Evolutionary conservation across 371 early-diverging fungal species (phyloP).

Genomic region (Mortierella sp.): DNA sequence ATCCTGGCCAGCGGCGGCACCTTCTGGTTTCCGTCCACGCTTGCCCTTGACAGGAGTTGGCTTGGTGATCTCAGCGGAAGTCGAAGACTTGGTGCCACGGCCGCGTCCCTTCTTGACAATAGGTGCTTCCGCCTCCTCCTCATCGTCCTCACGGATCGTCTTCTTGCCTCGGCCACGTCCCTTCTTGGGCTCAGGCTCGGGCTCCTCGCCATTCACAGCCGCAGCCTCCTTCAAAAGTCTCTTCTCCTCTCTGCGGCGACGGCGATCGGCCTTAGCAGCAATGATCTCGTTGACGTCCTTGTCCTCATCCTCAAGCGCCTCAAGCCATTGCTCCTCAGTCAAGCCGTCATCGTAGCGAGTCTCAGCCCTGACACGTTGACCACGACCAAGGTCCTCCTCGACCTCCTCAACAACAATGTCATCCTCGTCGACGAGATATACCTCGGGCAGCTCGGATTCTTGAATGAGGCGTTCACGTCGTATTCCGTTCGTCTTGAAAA

Average conservation of each 20-base stretch:
- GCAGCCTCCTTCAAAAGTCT: constrained; percentile 32
- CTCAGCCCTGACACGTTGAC: constrained; percentile 74
- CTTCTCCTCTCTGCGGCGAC: constrained; percentile 57
- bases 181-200: constrained; percentile 37
- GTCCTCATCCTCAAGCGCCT: constrained; percentile 74
- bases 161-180: constrained; percentile 39
- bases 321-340: constrained; percentile 95
- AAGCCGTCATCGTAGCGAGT: constrained; percentile 94
- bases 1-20: constrained; percentile 30
- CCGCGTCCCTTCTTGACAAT: constrained; percentile 43
- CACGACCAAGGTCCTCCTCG: constrained; percentile 78
- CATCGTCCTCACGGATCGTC: constrained; percentile 29
- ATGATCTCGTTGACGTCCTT: constrained; percentile 76
- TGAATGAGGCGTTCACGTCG: constrained; percentile 84
- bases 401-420: constrained; percentile 54
- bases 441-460: constrained; percentile 90
- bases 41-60: constrained; percentile 30
- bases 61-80: constrained; percentile 33
- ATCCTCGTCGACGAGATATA: constrained; percentile 78
- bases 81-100: constrained; percentile 39
- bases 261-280: constrained; percentile 65
- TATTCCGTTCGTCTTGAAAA: constrained; percentile 56
- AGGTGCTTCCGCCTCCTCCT: constrained; percentile 30
- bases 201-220: constrained; percentile 30
- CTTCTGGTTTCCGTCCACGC: constrained; percentile 44